Percentiles rank a stretch among this genome's conserved stretches.
Evolutionary conservation across 176 grass and related monocot genomes (phyloP).

Genomic region (Oryza punctata): DNA sequence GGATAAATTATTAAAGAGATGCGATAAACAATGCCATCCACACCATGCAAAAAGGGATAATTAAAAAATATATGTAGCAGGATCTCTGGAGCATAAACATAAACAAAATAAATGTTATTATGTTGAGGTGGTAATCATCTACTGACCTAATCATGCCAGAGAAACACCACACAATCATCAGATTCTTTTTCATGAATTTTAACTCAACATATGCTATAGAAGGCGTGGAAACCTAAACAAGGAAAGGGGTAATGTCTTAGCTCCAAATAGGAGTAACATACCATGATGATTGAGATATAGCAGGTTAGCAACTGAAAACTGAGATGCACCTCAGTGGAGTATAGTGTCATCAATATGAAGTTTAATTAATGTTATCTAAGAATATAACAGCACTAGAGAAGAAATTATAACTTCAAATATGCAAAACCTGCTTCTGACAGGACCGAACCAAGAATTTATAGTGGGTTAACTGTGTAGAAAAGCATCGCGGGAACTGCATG

Average conservation of each 20-base stretch:
- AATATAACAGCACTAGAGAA: neutral
- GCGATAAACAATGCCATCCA: neutral
- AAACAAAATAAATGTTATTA: neutral
- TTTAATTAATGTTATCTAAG: neutral
- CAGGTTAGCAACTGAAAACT: neutral
- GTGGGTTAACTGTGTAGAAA: neutral
- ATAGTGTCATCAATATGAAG: neutral
- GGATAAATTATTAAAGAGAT: neutral
- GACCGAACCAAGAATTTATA: neutral
- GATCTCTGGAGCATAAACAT: neutral
- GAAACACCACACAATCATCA: neutral
- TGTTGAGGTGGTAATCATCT: neutral
- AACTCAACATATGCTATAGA: neutral
- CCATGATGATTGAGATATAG: neutral
- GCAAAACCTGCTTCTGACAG: neutral
- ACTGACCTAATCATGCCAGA: neutral
- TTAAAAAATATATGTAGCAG: neutral
- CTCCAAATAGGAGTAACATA: constrained; percentile 4
- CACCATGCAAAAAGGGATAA: neutral
- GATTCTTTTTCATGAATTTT: neutral
- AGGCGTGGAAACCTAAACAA: neutral
- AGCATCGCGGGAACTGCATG: neutral
- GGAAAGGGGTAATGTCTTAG: neutral
- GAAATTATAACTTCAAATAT: neutral
- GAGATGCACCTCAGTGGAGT: neutral